Base-by-base conservation (phyloP, 176 grass and related monocot genomes). In the Avena atlantica region DNA sequence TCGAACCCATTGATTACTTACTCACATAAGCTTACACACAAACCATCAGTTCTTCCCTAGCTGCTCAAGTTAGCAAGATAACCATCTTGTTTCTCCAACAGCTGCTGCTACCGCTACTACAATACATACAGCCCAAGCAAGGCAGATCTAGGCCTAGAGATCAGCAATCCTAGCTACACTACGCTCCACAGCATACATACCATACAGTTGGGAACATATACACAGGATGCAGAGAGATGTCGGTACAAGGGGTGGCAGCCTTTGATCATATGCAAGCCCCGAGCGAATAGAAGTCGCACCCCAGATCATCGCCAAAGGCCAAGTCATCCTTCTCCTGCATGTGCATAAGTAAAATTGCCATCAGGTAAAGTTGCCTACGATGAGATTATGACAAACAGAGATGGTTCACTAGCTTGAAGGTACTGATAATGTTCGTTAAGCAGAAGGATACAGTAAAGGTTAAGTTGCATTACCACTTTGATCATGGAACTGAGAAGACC, bases 401-500 rank as follows among this genome's bases (percentile, higher is more conserved):
- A 34, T 52, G 56, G 5, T 37, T 5, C 21, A 9, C 24, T 20
- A 9, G 57, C 51, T 59, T 68, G 21, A 6, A 44, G 27, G 4
- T 63, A 47, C n/a, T n/a, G 3, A 9, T 83, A 70, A 34, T 63
- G 21, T 48, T 52, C 27, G 49, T 69, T 51, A 58, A 65, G 47
- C 55, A 1, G 8, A 50, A 80, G 16, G 21, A n/a, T 44, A n/a
- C 6, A 6, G 45, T 7, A 70, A 61, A 76, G 11, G 71, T 48
- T 47, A 6, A 15, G 37, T 16, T 0, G 45, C 27, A 80, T 86
- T 94, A 99, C 97, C 89, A 59, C 69, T 94, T 96, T 99, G 73
- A 99, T 94, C 72, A 99, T 86, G 23, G 97, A 96, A 90, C 88
- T 94, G 71, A 94, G 91, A 71, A 96, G 88, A 9, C 92, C 91